Evolutionary conservation across 2,329 filamentous ascomycete genomes (phyloP).

Genomic region (Aspergillus novofumigatus): DNA sequence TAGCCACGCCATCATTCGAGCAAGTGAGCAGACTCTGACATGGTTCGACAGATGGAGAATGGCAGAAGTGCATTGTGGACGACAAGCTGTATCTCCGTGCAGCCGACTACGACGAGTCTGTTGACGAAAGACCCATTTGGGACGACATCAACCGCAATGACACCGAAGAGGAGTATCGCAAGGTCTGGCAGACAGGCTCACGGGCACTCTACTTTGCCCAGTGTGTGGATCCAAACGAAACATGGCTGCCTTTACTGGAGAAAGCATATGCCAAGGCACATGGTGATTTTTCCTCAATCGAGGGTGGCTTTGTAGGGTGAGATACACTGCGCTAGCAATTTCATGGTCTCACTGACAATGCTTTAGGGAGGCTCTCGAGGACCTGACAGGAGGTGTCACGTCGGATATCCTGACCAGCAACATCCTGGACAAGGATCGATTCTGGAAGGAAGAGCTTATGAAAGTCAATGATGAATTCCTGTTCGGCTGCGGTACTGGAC

Average conservation of each 20-base stretch:
- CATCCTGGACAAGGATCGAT: constrained; percentile 64
- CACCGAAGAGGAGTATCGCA: constrained; percentile 66
- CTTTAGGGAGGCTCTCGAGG: constrained; percentile 53
- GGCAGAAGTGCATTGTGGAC: constrained; percentile 87
- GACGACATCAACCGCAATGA: constrained; percentile 72
- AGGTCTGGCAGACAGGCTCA: constrained; percentile 69
- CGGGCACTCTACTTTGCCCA: constrained; percentile 75
- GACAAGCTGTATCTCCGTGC: constrained; percentile 84
- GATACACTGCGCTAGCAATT: constrained; percentile 5
- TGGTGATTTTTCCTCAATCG: constrained; percentile 71
- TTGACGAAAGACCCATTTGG: constrained; percentile 68
- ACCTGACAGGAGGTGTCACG: constrained; percentile 52
- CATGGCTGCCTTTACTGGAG: constrained; percentile 75
- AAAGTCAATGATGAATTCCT: constrained; percentile 74
- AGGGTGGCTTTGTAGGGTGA: constrained; percentile 66
- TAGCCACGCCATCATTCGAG: neutral
- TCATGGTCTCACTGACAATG: neutral
- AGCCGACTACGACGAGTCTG: constrained; percentile 74
- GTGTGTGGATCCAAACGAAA: constrained; percentile 72
- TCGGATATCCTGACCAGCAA: constrained; percentile 44
- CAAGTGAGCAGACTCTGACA: neutral
- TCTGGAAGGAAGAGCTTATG: constrained; percentile 77
- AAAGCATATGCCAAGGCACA: constrained; percentile 84
- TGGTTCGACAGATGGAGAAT: constrained; percentile 64
- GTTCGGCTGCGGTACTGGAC: constrained; percentile 45